Base-by-base conservation (phyloP, 2,329 filamentous ascomycete genomes). In the Myotisia sp. region DNA sequence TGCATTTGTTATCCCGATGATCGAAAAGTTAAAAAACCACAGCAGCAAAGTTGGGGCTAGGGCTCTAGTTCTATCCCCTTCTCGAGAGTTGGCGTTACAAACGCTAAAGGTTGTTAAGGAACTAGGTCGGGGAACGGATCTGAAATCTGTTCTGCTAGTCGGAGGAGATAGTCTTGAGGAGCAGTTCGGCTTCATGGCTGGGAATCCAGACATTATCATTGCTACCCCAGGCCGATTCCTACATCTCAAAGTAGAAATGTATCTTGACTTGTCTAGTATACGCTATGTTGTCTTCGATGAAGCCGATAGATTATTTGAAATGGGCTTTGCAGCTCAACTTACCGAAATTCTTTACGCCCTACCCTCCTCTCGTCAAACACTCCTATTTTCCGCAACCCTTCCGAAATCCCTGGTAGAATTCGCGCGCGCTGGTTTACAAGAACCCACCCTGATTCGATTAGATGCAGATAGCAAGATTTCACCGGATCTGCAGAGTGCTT, bases 1-100 rank as follows among this genome's bases (percentile, higher is more conserved):
- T 1, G 90, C 90, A 14, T 98, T 98, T 56, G 85, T 95, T 17
- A 92, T 98, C 44, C 90, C 90, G 27, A 93, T 98, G 87, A 85
- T 98, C 41, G 84, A 98, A 63, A 81, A 79, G 44, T 65, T 98
- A 41, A 92, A 86, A 57, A 71, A 74, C 16, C 92, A 98, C 56
- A 92, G 81, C 51, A 76, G 77, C 19, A 79, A 79, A 49, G 77
- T 95, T 43, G 90, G 92, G 34, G 76, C 84, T 28, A 72, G 90
- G 49, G 90, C 79, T 8, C 65, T 98, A 39, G 79, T 98, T 42
- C 60, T 98, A 54, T 94, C 86, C 9, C 90, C 90, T 0, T 93
- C 86, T 17, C 74, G 90, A 64, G 90, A 98, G 62, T 63, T 98
- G 54, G 90, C 92, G 8, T 67, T 98, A 44, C 90, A 98, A 62